Conservation (phyloP, 768 basidiomycete species). For the Pleurotus tuber-regium region DNA sequence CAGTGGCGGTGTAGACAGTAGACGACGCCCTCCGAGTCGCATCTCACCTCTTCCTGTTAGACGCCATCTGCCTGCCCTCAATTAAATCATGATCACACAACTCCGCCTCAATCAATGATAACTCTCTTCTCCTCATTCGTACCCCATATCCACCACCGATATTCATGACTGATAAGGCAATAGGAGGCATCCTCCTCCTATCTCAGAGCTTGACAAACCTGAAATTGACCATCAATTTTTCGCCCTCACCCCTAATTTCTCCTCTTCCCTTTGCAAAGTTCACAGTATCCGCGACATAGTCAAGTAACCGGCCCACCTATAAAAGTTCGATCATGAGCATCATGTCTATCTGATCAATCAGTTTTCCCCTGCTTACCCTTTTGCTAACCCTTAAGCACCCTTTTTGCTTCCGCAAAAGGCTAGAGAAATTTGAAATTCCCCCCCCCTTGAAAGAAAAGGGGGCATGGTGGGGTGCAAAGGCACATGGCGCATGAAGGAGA, state of each 20-base stretch:
- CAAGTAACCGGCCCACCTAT: conserved; percentile 3
- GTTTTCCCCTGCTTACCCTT: background rate
- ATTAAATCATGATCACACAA: too few relatives aligned
- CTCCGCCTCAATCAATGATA: too few relatives aligned
- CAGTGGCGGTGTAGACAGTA: too few relatives aligned
- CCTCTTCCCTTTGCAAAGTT: background rate
- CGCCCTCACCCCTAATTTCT: background rate
- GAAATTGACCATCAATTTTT: background rate
- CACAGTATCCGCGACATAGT: background rate
- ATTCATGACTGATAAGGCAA: too few relatives aligned
- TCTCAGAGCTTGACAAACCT: background rate
- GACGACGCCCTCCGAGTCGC: too few relatives aligned
- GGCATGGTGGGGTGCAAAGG: background rate
- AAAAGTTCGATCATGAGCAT: background rate
- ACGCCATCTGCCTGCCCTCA: too few relatives aligned
- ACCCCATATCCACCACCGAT: too few relatives aligned
- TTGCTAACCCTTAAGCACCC: background rate
- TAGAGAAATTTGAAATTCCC: background rate
- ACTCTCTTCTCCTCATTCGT: too few relatives aligned
- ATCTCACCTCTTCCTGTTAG: too few relatives aligned
- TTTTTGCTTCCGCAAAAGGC: conserved; percentile 7
- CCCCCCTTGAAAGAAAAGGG: background rate
- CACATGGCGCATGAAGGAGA: background rate
- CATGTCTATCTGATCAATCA: conserved; percentile 11
- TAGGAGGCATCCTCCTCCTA: background rate